A percentile compares a stretch with the other conserved stretches of the same genome.
These are phyloP conservation scores for Naganishia sp. DNA, from an alignment of 1,284 basidiomycete species.

Conservation along the genomic window DNA sequence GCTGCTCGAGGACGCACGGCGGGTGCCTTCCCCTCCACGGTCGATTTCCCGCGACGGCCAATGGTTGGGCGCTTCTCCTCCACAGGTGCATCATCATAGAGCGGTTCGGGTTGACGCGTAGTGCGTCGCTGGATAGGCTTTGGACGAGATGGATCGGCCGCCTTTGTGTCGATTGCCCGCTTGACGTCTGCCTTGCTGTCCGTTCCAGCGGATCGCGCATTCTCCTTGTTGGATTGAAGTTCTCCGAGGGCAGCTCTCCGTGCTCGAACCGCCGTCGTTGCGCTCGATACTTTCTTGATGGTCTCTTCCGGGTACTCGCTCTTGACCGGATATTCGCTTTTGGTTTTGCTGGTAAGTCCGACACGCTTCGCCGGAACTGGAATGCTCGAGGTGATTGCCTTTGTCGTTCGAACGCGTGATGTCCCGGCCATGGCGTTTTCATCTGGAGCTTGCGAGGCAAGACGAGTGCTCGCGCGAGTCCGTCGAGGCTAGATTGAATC, in stretches of 20 bases:
- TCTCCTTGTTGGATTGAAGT: conserved; percentile 26
- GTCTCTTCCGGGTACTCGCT: conserved; percentile 16
- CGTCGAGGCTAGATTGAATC: conserved; percentile 22
- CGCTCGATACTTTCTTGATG: conserved; percentile 27
- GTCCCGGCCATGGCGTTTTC: conserved; percentile 28
- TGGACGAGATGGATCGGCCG: conserved; percentile 11
- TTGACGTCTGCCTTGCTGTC: conserved; percentile 28
- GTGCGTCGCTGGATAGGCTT: conserved; percentile 6
- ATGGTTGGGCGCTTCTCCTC: conserved; percentile 2
- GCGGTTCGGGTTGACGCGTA: conserved; percentile 7
- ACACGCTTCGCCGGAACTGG: conserved; percentile 24
- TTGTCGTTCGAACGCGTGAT: conserved; percentile 22
- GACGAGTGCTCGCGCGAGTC: conserved; percentile 20
- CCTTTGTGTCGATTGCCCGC: conserved; percentile 13
- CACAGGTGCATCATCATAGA: conserved; percentile 14
- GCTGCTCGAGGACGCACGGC: conserved; percentile 10
- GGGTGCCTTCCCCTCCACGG: neutral
- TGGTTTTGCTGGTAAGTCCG: neutral
- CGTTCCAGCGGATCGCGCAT: conserved; percentile 2
- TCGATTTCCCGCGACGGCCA: conserved; percentile 18
- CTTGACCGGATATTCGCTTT: conserved; percentile 11
- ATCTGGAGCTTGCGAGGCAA: conserved; percentile 22
- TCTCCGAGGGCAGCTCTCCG: conserved; percentile 18
- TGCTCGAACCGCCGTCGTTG: conserved; percentile 19
- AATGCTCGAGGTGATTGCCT: conserved; percentile 23